phyloP scores from a whole-genome alignment of 2,329 filamentous ascomycete species.

The Tolypocladium nubicola region DNA sequence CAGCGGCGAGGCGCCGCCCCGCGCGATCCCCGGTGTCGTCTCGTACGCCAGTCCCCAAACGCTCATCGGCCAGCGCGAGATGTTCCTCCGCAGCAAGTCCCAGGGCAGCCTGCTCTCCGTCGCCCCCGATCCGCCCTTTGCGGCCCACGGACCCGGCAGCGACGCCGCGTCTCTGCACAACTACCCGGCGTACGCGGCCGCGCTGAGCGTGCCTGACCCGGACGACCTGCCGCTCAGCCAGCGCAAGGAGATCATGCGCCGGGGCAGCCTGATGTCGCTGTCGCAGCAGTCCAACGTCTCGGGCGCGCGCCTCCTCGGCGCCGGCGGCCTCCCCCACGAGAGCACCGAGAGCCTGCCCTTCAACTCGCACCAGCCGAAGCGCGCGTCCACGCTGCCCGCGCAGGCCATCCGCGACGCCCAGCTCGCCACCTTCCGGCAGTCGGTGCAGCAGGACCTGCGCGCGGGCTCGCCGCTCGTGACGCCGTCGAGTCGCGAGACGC shows the following conservation, averaged over 20 bases:
- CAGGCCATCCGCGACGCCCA: conserved; percentile 41
- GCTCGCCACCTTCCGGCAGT: conserved; percentile 57
- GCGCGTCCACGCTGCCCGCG: conserved; percentile 31
- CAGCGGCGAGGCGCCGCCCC: conserved; percentile 11
- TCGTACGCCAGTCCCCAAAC: conserved; percentile 44
- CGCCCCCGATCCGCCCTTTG: conserved; percentile 14
- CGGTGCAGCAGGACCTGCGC: conserved; percentile 51
- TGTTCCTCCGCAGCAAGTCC: conserved; percentile 41
- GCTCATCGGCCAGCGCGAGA: conserved; percentile 44
- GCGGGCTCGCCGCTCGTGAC: conserved; percentile 23
- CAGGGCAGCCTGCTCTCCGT: conserved; percentile 25
- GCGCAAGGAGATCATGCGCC: conserved; percentile 50
- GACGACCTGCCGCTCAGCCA: conserved; percentile 66
- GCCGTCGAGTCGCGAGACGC: conserved; percentile 25
- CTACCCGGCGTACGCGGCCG: conserved; percentile 19
- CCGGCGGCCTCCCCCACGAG: conserved; percentile 9
- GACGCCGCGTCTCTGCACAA: conserved; percentile 32
- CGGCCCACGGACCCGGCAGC: conserved; percentile 18
- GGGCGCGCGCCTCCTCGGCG: not conserved
- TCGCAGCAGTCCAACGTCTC: conserved; percentile 2
- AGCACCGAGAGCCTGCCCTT: conserved; percentile 27
- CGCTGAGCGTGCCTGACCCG: conserved; percentile 28
- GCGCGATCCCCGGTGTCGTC: conserved; percentile 32
- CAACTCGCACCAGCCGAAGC: conserved; percentile 45
- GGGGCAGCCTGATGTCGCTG: conserved; percentile 30